Conservation (phyloP, 768 basidiomycete species). For the Krasilnikovozyma curviuscula region DNA sequence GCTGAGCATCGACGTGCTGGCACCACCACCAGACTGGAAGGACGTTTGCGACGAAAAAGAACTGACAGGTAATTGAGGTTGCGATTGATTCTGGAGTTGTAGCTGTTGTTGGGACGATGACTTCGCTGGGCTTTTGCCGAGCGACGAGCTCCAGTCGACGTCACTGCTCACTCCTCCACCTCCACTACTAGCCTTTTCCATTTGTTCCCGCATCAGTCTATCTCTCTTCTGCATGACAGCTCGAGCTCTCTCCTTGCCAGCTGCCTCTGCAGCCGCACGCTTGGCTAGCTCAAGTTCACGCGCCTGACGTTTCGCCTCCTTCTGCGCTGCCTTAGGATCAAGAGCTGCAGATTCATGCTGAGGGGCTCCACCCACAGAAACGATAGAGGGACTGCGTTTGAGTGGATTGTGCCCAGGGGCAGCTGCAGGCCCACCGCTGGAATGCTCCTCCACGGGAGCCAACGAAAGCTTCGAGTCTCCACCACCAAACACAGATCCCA, state of each 20-base stretch:
- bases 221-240: conserved; percentile 82
- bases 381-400: conserved; percentile 24
- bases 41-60: not conserved
- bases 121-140: not conserved
- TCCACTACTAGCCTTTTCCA: conserved; percentile 14
- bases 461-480: conserved; percentile 17
- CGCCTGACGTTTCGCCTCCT: conserved; percentile 56
- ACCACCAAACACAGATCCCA: conserved; percentile 26
- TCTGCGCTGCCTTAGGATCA: conserved; percentile 58
- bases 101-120: conserved; percentile 2
- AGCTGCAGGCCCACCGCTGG: conserved; percentile 11
- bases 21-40: not conserved
- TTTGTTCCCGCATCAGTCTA: conserved; percentile 38
- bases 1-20: not conserved
- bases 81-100: conserved; percentile 4
- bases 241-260: conserved; percentile 67
- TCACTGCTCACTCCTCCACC: conserved; percentile 11
- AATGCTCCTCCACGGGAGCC: conserved; percentile 18
- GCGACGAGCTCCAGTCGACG: not conserved
- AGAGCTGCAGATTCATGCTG: conserved; percentile 19
- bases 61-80: not conserved
- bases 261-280: conserved; percentile 52
- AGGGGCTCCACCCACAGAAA: conserved; percentile 15
- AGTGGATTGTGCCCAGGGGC: conserved; percentile 6
- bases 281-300: conserved; percentile 70